These are phyloP conservation scores for Sarocladium oryzae DNA, from an alignment of 2,329 filamentous ascomycete genomes.

Conservation along the genomic window DNA sequence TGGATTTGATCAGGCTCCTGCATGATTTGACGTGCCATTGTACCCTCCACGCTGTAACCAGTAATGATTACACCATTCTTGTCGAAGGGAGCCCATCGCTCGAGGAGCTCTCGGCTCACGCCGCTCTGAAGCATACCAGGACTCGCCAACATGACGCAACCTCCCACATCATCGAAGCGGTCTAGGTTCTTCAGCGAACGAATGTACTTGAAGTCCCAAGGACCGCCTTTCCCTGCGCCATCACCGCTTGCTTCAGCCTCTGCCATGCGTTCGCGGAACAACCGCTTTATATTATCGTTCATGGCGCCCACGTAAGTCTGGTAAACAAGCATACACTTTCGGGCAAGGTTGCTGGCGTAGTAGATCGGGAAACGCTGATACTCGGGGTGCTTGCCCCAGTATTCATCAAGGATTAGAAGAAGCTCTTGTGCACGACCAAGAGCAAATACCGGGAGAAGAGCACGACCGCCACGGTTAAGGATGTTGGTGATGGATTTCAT, in stretches of 20 bases:
- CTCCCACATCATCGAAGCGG: slow-evolving; percentile 89
- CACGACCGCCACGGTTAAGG: slow-evolving; percentile 84
- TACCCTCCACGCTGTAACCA: slow-evolving; percentile 96
- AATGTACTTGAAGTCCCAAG: slow-evolving; percentile 96
- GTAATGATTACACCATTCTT: slow-evolving; percentile 99
- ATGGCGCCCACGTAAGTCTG: slow-evolving; percentile 97
- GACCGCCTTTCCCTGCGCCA: slow-evolving; percentile 67
- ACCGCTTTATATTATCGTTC: slow-evolving; percentile 97
- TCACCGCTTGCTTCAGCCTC: slow-evolving; percentile 79
- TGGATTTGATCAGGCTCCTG: slow-evolving; percentile 93
- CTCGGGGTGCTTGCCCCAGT: slow-evolving; percentile 85
- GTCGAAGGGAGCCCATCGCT: slow-evolving; percentile 92
- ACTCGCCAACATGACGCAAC: slow-evolving; percentile 94
- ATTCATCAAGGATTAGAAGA: slow-evolving; percentile 90
- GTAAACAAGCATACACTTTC: slow-evolving; percentile 98
- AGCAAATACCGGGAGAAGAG: slow-evolving; percentile 91
- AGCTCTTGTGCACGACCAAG: slow-evolving; percentile 91
- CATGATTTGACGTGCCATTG: slow-evolving; percentile 94
- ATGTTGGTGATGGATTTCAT: slow-evolving; percentile 95
- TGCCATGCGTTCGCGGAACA: slow-evolving; percentile 89
- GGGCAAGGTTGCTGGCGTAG: slow-evolving; percentile 89
- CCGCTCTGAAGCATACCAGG: slow-evolving; percentile 98
- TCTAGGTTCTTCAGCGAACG: slow-evolving; percentile 88
- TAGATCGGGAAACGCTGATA: slow-evolving; percentile 92
- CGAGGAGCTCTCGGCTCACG: slow-evolving; percentile 84